Base-by-base conservation (phyloP, 805 yeast species). In the Candida rishiriensis region DNA sequence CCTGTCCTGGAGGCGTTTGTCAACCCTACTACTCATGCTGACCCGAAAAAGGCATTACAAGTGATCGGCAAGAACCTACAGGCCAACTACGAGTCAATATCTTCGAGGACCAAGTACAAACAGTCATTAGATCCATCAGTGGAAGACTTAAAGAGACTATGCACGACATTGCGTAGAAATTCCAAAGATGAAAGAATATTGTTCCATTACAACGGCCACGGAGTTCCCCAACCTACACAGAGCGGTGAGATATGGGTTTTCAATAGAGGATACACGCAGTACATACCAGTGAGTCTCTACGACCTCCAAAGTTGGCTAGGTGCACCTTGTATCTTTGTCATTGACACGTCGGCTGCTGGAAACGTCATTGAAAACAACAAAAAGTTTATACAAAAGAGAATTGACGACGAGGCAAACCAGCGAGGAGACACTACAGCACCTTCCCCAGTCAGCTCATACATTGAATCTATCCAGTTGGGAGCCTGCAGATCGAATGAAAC, bases 181-280 rank as follows among this genome's bases (percentile, higher is more conserved):
- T 95, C 97, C 2, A 88, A 90, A 58, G 97, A 91, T 49, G 98
- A 91, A 61, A 73, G 99, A 47, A 85, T 91, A 10, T 63, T 93
- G 42, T 91, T 93, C 63, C 98, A 93, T 62, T 93, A 93, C 63
- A 93, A 93, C 56, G 99, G 99, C 7, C 99, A 93, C 60, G 99
- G 99, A 18, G 99, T 93, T 1, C 99, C 99, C 0, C 88, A 88
- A 56, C 98, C 99, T 0, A 93, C 99, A 0, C 81, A 88, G 31
- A 80, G 90, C 38, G 99, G 99, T 18, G 99, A 93, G 60, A 88
- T 93, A 26, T 93, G 99, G 99, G 98, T 93, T 10, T 93, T 93
- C 69, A 93, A 93, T 64, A 72, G 97, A 53, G 96, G 96, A 1
- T 93, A 90, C 62, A 93, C 99, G 1, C 99, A 93, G 66, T 93